phyloP scores from a whole-genome alignment of 345 rosid genomes.

The Citrus australasica region DNA sequence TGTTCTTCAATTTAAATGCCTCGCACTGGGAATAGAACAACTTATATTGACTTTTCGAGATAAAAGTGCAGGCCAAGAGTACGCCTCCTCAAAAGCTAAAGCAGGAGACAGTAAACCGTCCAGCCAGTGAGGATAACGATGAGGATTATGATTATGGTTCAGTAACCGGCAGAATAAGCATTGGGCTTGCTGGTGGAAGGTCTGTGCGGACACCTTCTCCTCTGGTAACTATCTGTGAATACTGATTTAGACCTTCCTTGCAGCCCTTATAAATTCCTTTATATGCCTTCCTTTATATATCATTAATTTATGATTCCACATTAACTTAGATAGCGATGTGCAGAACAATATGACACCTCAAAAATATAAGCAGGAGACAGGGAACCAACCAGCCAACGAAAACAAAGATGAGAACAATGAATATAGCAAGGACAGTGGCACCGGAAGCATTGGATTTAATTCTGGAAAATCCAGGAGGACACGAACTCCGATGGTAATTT shows the following conservation, averaged over 20 bases:
- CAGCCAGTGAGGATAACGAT: conserved; percentile 33
- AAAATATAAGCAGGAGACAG: conserved; percentile 16
- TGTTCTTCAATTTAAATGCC: too few species aligned
- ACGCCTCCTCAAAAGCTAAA: too few species aligned
- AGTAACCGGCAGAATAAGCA: neutral
- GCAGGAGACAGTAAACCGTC: conserved; percentile 5
- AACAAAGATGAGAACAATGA: conserved; percentile 31
- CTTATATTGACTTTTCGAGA: too few species aligned
- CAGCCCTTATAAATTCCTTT: too few species aligned
- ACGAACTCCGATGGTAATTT: neutral
- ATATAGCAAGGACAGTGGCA: conserved; percentile 18
- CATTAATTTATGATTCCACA: neutral
- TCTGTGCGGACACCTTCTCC: too few species aligned
- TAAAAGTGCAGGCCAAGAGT: too few species aligned
- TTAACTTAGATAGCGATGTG: neutral
- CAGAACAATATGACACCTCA: conserved; percentile 32
- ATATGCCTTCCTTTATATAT: neutral
- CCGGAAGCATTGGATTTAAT: conserved; percentile 33
- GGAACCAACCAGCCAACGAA: conserved; percentile 19
- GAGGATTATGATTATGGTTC: conserved; percentile 28
- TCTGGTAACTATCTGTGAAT: too few species aligned
- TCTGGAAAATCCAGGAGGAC: conserved; percentile 28
- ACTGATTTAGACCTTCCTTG: too few species aligned
- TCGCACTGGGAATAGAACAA: too few species aligned
- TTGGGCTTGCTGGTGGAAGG: too few species aligned